phyloP scores from a whole-genome alignment of 257 asterid species.

The Leonotis leonurus region DNA sequence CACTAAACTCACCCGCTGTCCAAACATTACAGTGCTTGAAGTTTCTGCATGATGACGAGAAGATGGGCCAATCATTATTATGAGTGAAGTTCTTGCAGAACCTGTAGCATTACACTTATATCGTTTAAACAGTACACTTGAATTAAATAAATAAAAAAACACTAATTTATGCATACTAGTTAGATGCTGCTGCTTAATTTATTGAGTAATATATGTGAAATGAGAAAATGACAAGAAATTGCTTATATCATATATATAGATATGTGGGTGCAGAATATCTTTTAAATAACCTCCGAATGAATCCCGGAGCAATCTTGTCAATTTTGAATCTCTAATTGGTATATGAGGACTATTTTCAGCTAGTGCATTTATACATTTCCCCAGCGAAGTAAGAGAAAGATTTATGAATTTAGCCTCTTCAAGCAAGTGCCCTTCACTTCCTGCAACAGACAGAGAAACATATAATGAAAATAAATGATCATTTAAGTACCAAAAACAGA shows the following conservation, averaged over 20 bases:
- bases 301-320: conserved; percentile 88
- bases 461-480: not conserved
- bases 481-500: not conserved
- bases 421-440: conserved; percentile 78
- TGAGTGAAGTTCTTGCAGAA: conserved; percentile 91
- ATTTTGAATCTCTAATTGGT: conserved; percentile 86
- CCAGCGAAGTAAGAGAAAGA: conserved; percentile 77
- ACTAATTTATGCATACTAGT: not conserved
- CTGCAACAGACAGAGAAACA: conserved; percentile 27
- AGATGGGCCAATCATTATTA: conserved; percentile 77
- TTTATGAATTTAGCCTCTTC: conserved; percentile 91
- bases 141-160: too few species aligned
- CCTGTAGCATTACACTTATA: conserved; percentile 41
- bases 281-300: conserved; percentile 73
- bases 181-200: not conserved
- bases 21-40: conserved; percentile 83
- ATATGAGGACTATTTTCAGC: conserved; percentile 89
- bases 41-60: conserved; percentile 83
- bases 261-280: not conserved
- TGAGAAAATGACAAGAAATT: not conserved
- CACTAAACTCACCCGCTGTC: conserved; percentile 67
- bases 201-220: not conserved
- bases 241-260: not conserved
- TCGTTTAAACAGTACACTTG: not conserved
- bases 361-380: conserved; percentile 87